phyloP scores from a whole-genome alignment of 495 filamentous ascomycete genomes.

The Aspergillus asperescens region DNA sequence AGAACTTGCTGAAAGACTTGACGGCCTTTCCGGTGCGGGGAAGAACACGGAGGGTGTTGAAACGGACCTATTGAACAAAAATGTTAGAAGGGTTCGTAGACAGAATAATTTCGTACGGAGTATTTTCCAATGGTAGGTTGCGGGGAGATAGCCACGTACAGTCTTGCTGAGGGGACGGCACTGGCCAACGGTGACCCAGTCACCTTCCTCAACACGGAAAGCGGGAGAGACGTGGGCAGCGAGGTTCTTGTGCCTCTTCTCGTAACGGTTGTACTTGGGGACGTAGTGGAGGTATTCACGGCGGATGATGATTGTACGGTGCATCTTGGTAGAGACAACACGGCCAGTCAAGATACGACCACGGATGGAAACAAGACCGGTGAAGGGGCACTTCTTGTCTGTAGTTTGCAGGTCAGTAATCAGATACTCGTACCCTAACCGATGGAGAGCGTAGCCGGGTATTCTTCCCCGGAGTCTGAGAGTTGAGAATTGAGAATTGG shows the following conservation, averaged over 20 bases:
- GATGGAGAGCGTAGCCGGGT: neutral
- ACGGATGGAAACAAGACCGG: slow-evolving; percentile 94
- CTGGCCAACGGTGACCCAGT: slow-evolving; percentile 98
- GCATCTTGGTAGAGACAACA: slow-evolving; percentile 99
- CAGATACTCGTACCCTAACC: neutral
- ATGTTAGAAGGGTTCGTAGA: slow-evolving; percentile 18
- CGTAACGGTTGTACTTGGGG: slow-evolving; percentile 98
- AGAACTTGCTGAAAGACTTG: slow-evolving; percentile 98
- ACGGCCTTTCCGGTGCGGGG: slow-evolving; percentile 93
- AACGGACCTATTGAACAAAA: slow-evolving; percentile 66
- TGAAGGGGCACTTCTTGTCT: slow-evolving; percentile 99
- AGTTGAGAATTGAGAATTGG: slow-evolving; percentile 11
- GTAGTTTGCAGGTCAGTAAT: slow-evolving; percentile 31
- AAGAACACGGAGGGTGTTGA: slow-evolving; percentile 97
- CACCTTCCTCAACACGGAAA: slow-evolving; percentile 99
- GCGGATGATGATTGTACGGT: slow-evolving; percentile 97
- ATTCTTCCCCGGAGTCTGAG: slow-evolving; percentile 6
- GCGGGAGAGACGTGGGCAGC: slow-evolving; percentile 97
- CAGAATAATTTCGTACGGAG: neutral
- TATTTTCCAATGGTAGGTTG: neutral
- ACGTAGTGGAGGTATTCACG: slow-evolving; percentile 99
- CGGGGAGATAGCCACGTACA: slow-evolving; percentile 53
- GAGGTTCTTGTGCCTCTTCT: slow-evolving; percentile 99
- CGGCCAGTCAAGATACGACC: slow-evolving; percentile 99
- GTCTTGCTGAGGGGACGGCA: slow-evolving; percentile 98